Conservation (phyloP, 148 eudicot species). For the Chenopodium formosanum region DNA sequence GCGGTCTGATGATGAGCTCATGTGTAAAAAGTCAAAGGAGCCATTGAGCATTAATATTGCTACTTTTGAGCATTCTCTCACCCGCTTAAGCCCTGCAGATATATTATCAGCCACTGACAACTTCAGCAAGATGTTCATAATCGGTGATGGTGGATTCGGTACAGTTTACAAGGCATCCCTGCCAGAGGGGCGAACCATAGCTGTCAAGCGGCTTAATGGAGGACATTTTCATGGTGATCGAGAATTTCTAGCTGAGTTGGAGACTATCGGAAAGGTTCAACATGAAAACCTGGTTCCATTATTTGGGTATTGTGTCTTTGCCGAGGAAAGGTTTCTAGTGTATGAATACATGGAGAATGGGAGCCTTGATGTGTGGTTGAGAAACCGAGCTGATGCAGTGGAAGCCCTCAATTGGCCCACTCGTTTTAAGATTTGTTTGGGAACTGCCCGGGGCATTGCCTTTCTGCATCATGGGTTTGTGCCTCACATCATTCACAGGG, state of each 20-base stretch:
- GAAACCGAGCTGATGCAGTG: slow-evolving; percentile 73
- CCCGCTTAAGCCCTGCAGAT: slow-evolving; percentile 60
- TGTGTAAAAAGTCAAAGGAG: slow-evolving; percentile 64
- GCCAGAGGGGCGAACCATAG: slow-evolving; percentile 61
- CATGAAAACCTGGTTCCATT: slow-evolving; percentile 79
- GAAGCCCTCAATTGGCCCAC: slow-evolving; percentile 86
- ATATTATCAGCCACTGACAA: slow-evolving; percentile 79
- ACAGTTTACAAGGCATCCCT: slow-evolving; percentile 80
- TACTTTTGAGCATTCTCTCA: slow-evolving; percentile 75
- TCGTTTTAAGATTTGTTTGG: slow-evolving; percentile 75
- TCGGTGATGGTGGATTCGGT: slow-evolving; percentile 93
- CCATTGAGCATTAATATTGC: slow-evolving; percentile 91
- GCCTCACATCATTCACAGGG: slow-evolving; percentile 90
- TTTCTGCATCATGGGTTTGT: slow-evolving; percentile 93
- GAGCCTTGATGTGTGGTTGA: slow-evolving; percentile 88
- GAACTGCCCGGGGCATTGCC: slow-evolving; percentile 83
- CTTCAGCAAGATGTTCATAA: slow-evolving; percentile 82
- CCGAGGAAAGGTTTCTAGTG: slow-evolving; percentile 76
- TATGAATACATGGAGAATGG: slow-evolving; percentile 97
- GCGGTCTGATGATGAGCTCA: slow-evolving; percentile 46
- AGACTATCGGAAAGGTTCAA: slow-evolving; percentile 85
- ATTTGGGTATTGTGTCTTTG: slow-evolving; percentile 72
- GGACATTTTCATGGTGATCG: slow-evolving; percentile 71
- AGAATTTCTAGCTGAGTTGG: slow-evolving; percentile 93
- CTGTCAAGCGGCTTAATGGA: slow-evolving; percentile 81